Percentiles rank a stretch among this genome's conserved stretches.
phyloP scores from a whole-genome alignment of 2,329 filamentous ascomycete genomes.

The Juglanconis oblonga region DNA sequence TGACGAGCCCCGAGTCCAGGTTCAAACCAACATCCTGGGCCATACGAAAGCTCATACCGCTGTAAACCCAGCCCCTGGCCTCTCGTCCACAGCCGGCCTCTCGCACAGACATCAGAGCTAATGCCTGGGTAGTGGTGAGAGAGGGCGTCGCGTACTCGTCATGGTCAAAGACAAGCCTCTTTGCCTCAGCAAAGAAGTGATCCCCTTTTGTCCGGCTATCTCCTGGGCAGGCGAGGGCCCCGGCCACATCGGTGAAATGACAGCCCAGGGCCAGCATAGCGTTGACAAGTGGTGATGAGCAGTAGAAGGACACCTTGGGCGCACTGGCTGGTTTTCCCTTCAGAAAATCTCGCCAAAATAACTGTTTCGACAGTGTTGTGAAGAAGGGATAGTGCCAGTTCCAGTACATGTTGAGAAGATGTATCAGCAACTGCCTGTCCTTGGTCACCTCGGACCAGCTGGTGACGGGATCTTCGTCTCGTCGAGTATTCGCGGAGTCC shows the following conservation, averaged over 20 bases:
- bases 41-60: slow-evolving; percentile 98
- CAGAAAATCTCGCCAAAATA: slow-evolving; percentile 85
- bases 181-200: slow-evolving; percentile 94
- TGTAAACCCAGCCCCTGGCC: slow-evolving; percentile 97
- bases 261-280: slow-evolving; percentile 90
- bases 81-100: slow-evolving; percentile 94
- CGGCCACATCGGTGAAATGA: slow-evolving; percentile 79
- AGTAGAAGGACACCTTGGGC: slow-evolving; percentile 66
- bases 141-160: slow-evolving; percentile 90
- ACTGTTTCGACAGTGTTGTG: slow-evolving; percentile 78
- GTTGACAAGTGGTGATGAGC: slow-evolving; percentile 86
- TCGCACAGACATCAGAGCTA: slow-evolving; percentile 92
- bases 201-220: slow-evolving; percentile 87
- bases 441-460: slow-evolving; percentile 87
- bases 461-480: slow-evolving; percentile 66
- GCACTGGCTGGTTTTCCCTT: slow-evolving; percentile 59
- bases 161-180: slow-evolving; percentile 82
- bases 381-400: slow-evolving; percentile 98
- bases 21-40: slow-evolving; percentile 91
- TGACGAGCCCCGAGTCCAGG: slow-evolving; percentile 70
- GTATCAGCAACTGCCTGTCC: slow-evolving; percentile 74
- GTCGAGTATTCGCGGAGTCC: slow-evolving; percentile 43
- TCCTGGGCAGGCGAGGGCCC: slow-evolving; percentile 66
- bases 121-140: slow-evolving; percentile 85
- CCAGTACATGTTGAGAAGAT: slow-evolving; percentile 97